Evolutionary conservation across 495 filamentous ascomycete species (phyloP), one percentile per base, ranked within the genome.

Genomic region (Elaphomyces granulatus): DNA sequence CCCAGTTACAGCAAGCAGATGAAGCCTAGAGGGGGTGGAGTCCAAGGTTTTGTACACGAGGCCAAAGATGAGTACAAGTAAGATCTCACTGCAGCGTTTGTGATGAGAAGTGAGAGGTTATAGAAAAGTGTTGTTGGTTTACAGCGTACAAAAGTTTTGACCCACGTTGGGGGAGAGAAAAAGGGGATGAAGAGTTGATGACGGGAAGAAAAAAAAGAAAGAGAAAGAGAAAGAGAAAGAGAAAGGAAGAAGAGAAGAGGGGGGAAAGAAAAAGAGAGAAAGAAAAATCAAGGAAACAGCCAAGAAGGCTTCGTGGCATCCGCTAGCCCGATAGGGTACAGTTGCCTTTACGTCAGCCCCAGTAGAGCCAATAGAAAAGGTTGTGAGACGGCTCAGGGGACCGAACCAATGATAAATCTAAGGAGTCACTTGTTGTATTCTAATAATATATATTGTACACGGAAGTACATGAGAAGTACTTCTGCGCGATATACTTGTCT

Each of bases 51-150:
- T 20, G n/a, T n/a, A 35, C 38, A 36, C 43, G 26, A 14, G 18
- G 15, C 20, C 39, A 6, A 16, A 28, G 20, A 20, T n/a, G 26
- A 40, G 14, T 4, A 28, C 35, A 4, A 21, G 30, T 12, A 15
- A 19, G 30, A 14, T 36, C 36, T 37, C 41, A 30, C 31, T 15
- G 41, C 35, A 2, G 41, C 17, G 1, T 18, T 2, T 17, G 36
- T 35, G 33, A 14, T 35, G 33, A 1, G 15, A 18, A 26, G 23
- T 34, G 39, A 52, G 45, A 31, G 42, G 40, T 40, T 40, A 45
- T 16, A 49, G 44, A 40, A 41, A 47, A 44, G 41, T 20, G 33
- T 23, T 46, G 51, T 45, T 44, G 52, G 45, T 49, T 60, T 55
- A 47, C 50, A 44, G 44, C 37, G 44, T 48, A 48, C 45, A 45